Conservation (phyloP, 2,329 filamentous ascomycete genomes). For the Beauveria rudraprayagi region DNA sequence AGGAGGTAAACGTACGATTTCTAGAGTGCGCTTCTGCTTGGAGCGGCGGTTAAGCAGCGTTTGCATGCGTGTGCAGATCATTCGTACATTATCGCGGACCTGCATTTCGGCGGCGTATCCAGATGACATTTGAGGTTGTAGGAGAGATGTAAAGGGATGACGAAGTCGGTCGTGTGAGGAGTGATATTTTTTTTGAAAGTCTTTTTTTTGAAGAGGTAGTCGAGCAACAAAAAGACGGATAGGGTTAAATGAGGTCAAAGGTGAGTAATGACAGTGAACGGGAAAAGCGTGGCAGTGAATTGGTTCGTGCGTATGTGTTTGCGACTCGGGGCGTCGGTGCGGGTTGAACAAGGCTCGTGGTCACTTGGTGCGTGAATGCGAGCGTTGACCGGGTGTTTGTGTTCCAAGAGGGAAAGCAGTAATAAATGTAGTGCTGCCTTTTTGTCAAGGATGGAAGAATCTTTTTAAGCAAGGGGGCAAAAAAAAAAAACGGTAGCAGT, state of each 20-base stretch:
- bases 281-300: neutral
- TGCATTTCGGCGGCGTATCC: conserved; percentile 15
- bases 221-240: neutral
- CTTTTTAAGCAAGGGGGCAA: no score
- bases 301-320: conserved; percentile 6
- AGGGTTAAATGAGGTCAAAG: neutral
- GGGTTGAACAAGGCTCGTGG: neutral
- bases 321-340: conserved; percentile 1
- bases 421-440: no score
- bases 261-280: neutral
- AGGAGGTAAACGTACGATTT: conserved; percentile 35
- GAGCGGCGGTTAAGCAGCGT: conserved; percentile 32
- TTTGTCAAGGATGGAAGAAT: neutral
- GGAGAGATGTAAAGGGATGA: neutral
- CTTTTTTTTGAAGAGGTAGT: neutral
- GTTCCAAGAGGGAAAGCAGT: no score
- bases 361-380: neutral
- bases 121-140: neutral
- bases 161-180: no score
- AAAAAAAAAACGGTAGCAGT: no score
- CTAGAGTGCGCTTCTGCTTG: conserved; percentile 33
- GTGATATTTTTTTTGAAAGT: no score
- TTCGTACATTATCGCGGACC: conserved; percentile 35
- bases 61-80: conserved; percentile 37
- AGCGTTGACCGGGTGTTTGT: neutral